Base-by-base conservation (phyloP, 768 basidiomycete species). In the Mycena albidolilacea region DNA sequence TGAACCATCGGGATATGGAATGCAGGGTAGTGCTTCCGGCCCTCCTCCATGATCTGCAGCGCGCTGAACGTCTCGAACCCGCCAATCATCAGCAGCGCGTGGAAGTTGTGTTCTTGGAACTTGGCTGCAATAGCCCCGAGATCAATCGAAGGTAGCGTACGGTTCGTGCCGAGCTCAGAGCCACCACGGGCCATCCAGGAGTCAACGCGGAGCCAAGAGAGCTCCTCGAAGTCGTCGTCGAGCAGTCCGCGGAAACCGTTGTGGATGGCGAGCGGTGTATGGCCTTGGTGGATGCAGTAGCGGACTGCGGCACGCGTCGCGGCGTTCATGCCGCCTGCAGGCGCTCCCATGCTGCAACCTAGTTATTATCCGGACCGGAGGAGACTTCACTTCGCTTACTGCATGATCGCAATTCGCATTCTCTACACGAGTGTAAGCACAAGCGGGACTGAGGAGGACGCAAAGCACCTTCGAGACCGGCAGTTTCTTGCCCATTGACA, bases 261-360 rank as follows among this genome's bases (percentile, higher is more conserved):
- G 85, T 97, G 92, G 70, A 99, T 90, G 0, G 92, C 96, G 50
- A 98, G 86, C n/a, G 97, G 93, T 35, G 88, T 93, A 81, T 99
- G 98, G 7, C 98, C 97, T 80, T 96, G 95, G 66, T 91, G 90
- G 74, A 96, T 84, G 81, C 97, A 98, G 84, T 96, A 98, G 12
- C 98, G 93, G 23, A 95, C 96, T 7, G 95, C 96, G 37, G 97
- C 93, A 52, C 97, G 94, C 0, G 96, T 98, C 0, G 97, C 98
- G 2, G 98, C 97, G 80, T 99, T 99, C 96, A 99, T 98, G 10
- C 98, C 98, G 58, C 97, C 97, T 2, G 98, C 98, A 6, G 98
- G 97, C 0, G 98, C 98, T 63, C 98, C 97, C 79, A 97, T 92
- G 79, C 97, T 97, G 76, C 46, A 55, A 68, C 69, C 44, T 4